phyloP scores from a whole-genome alignment of 2,329 filamentous ascomycete genomes.

The Colletotrichum sp. region DNA sequence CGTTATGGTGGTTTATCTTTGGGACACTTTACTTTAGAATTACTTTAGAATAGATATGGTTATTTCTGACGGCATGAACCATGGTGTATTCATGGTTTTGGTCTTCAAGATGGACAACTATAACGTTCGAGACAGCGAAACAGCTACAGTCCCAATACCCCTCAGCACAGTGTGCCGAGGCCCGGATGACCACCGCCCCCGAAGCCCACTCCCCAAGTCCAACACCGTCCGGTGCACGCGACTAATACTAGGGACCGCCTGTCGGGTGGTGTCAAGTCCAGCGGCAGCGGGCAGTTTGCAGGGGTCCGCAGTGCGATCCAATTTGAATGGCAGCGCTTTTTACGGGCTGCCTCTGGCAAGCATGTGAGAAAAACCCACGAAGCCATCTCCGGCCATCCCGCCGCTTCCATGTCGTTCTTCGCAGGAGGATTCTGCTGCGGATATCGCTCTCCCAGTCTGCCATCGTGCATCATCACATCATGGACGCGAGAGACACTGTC shows the following conservation, averaged over 20 bases:
- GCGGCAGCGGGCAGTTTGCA: not conserved
- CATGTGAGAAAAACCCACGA: slow-evolving; percentile 9
- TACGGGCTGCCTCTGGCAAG: slow-evolving; percentile 3
- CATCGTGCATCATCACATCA: not conserved
- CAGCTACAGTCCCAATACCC: not conserved
- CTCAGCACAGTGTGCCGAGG: slow-evolving; percentile 4
- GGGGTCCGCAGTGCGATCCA: slow-evolving; percentile 2
- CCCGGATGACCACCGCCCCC: not conserved
- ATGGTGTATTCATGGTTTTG: not conserved
- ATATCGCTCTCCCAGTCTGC: not conserved
- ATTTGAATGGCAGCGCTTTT: not conserved
- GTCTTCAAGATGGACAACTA: not conserved
- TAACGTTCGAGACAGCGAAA: not conserved
- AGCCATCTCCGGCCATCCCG: slow-evolving; percentile 19
- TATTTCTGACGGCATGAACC: not conserved
- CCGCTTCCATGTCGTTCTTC: slow-evolving; percentile 14
- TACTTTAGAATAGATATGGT: not conserved
- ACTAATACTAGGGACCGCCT: slow-evolving; percentile 3
- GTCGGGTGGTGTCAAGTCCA: slow-evolving; percentile 6
- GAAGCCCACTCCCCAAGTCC: not conserved
- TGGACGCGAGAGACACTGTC: not conserved
- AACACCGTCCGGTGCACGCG: slow-evolving; percentile 5
- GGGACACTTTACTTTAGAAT: not conserved
- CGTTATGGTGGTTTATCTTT: not conserved
- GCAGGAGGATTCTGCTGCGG: not conserved